phyloP scores from a whole-genome alignment of 2,329 filamentous ascomycete genomes.

The Cytospora piceae region DNA sequence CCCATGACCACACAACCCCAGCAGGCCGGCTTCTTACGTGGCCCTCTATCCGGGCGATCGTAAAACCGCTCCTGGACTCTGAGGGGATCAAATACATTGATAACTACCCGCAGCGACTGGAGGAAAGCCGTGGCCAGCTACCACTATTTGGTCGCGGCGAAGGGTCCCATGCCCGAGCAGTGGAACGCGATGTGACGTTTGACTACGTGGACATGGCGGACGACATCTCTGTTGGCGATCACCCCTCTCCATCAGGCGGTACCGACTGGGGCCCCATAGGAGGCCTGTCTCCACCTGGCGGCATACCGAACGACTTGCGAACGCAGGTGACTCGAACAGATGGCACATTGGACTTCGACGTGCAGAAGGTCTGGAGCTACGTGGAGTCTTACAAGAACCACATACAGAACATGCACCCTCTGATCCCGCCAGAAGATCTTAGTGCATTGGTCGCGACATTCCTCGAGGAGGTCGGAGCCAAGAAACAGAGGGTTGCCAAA shows the following conservation, averaged over 20 bases:
- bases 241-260: constrained; percentile 57
- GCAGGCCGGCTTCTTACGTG: constrained; percentile 80
- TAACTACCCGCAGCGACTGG: constrained; percentile 76
- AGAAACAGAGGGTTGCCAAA: constrained; percentile 32
- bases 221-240: constrained; percentile 52
- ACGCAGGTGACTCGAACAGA: constrained; percentile 45
- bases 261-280: constrained; percentile 65
- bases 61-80: constrained; percentile 52
- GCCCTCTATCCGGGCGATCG: constrained; percentile 68
- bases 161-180: constrained; percentile 63
- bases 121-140: constrained; percentile 74
- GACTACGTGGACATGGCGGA: constrained; percentile 49
- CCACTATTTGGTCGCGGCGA: constrained; percentile 80
- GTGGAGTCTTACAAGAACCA: constrained; percentile 62
- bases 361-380: constrained; percentile 54
- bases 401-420: constrained; percentile 68
- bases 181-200: constrained; percentile 46
- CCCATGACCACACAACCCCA: constrained; percentile 86
- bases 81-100: constrained; percentile 60
- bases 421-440: constrained; percentile 59
- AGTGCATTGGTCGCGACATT: constrained; percentile 58
- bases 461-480: constrained; percentile 50
- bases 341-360: constrained; percentile 59
- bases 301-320: constrained; percentile 41
- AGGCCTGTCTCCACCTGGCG: constrained; percentile 48